phyloP scores from a whole-genome alignment of 2,329 filamentous ascomycete species.

The Tolypocladium sp. region DNA sequence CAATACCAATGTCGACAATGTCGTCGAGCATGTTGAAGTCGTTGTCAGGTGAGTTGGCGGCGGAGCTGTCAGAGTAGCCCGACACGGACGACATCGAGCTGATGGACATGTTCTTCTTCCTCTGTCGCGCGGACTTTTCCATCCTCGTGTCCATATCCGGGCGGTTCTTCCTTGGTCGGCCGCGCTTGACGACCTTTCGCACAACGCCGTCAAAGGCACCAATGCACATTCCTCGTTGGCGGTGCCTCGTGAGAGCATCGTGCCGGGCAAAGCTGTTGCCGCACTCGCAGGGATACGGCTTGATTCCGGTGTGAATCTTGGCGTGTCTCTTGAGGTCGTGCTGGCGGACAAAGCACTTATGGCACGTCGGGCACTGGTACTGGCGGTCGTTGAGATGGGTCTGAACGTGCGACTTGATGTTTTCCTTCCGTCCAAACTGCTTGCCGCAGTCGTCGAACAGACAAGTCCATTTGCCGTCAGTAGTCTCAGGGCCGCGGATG shows the following conservation, averaged over 20 bases:
- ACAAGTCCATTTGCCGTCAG: constrained; percentile 74
- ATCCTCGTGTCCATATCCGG: constrained; percentile 47
- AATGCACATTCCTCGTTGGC: constrained; percentile 92
- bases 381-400: constrained; percentile 95
- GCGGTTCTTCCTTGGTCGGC: constrained; percentile 52
- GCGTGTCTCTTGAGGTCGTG: constrained; percentile 96
- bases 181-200: constrained; percentile 52
- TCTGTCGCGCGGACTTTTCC: constrained; percentile 46
- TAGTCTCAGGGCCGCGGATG: constrained; percentile 62
- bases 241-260: constrained; percentile 87
- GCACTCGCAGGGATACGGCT: constrained; percentile 90
- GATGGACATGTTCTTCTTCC: constrained; percentile 44
- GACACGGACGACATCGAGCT: constrained; percentile 45
- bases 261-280: constrained; percentile 92
- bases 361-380: constrained; percentile 86
- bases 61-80: constrained; percentile 48
- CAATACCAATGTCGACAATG: constrained; percentile 34
- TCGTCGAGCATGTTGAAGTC: constrained; percentile 39
- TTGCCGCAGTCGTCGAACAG: constrained; percentile 74
- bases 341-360: constrained; percentile 93
- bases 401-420: constrained; percentile 97
- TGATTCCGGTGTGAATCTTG: constrained; percentile 94
- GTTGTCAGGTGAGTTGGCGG: constrained; percentile 41
- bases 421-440: constrained; percentile 92
- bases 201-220: constrained; percentile 80